These are phyloP conservation scores for Capsaspora owczarzaki DNA, from an alignment of 78 protist species.

Conservation along the genomic window DNA sequence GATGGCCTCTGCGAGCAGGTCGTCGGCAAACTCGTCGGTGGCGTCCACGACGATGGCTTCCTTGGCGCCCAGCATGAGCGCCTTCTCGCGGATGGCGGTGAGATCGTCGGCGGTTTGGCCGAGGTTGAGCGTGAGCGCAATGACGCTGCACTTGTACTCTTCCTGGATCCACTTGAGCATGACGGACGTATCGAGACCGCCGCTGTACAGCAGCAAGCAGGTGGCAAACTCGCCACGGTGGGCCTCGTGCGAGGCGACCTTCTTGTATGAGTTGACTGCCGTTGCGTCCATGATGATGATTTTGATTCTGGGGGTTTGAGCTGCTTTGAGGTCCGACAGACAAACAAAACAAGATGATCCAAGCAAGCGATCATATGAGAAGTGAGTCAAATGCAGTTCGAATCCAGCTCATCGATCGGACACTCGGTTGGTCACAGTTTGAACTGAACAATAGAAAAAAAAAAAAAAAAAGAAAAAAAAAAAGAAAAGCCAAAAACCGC, in stretches of 20 bases:
- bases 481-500: no score
- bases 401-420: no score
- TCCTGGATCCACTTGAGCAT: constrained; percentile 51
- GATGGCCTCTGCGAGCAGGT: constrained; percentile 28
- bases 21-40: constrained; percentile 46
- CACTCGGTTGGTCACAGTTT: no score
- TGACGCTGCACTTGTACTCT: constrained; percentile 29
- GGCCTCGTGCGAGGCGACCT: constrained; percentile 38
- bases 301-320: no score
- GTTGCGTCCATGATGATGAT: no score
- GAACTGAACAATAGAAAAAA: no score
- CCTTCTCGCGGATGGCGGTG: constrained; percentile 5
- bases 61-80: constrained; percentile 29
- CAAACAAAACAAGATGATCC: no score
- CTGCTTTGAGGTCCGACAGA: no score
- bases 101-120: constrained; percentile 40
- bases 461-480: no score
- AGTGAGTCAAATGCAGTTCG: no score
- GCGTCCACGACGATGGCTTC: constrained; percentile 33
- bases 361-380: no score
- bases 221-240: constrained; percentile 15
- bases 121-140: background rate
- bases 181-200: constrained; percentile 56
- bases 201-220: constrained; percentile 32
- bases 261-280: no score